Percentiles rank a stretch among this genome's conserved stretches.
Conservation (phyloP, 208 protist genomes). For the Wallacemonas sp. region DNA sequence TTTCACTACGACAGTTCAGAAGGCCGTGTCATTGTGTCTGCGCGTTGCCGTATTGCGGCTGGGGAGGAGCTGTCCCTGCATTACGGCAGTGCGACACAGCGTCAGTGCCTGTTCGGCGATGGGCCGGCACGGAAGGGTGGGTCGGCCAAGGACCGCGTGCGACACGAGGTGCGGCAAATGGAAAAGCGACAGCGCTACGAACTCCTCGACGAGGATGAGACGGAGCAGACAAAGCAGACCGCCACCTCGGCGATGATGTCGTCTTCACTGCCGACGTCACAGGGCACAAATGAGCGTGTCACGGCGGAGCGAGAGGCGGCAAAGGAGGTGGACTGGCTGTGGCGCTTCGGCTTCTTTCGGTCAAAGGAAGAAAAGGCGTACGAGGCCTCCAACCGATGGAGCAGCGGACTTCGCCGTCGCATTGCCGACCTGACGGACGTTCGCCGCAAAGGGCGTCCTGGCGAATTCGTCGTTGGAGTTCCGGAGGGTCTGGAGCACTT, state of each 20-base stretch:
- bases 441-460: slow-evolving; percentile 66
- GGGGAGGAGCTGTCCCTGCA: slow-evolving; percentile 76
- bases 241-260: slow-evolving; percentile 2
- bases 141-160: slow-evolving; percentile 20
- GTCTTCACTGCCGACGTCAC: background rate
- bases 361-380: slow-evolving; percentile 56
- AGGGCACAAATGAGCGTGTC: background rate
- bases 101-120: slow-evolving; percentile 69
- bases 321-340: slow-evolving; percentile 72
- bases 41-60: slow-evolving; percentile 42
- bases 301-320: slow-evolving; percentile 33
- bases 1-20: slow-evolving; percentile 26
- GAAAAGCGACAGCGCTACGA: slow-evolving; percentile 43
- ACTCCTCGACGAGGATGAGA: slow-evolving; percentile 32
- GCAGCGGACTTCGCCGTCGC: slow-evolving; percentile 49
- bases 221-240: slow-evolving; percentile 18
- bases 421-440: slow-evolving; percentile 84
- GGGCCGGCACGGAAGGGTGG: background rate
- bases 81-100: slow-evolving; percentile 68
- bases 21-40: slow-evolving; percentile 38
- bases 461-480: slow-evolving; percentile 90
- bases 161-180: slow-evolving; percentile 22
- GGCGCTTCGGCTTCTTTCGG: slow-evolving; percentile 81
- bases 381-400: slow-evolving; percentile 68
- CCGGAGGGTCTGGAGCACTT: slow-evolving; percentile 81